A percentile compares a stretch with the other conserved stretches of the same genome.
phyloP scores from a whole-genome alignment of 2,329 filamentous ascomycete genomes.

The Aspergillus sp. region DNA sequence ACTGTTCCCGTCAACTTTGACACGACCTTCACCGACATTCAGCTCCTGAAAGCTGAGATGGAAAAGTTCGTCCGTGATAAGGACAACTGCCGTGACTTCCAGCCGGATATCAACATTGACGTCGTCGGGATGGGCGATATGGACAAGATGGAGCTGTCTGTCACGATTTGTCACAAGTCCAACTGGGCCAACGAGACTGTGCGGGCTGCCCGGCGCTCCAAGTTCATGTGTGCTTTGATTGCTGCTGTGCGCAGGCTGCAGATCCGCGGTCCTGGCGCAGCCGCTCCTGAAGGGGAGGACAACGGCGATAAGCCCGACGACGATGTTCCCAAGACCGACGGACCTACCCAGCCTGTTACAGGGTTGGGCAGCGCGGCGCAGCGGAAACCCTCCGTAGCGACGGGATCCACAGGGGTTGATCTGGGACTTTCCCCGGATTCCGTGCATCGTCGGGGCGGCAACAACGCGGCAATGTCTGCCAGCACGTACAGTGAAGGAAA shows the following conservation, averaged over 20 bases:
- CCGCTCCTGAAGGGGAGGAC: conserved; percentile 29
- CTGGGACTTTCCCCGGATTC: conserved; percentile 22
- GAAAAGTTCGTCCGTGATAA: conserved; percentile 77
- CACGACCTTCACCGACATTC: conserved; percentile 85
- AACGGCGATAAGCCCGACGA: conserved; percentile 10
- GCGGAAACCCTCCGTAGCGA: conserved; percentile 2
- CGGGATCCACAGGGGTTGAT: conserved; percentile 33
- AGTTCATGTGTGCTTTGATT: conserved; percentile 94
- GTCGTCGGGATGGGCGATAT: conserved; percentile 77
- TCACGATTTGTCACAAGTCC: conserved; percentile 88
- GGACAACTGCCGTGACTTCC: conserved; percentile 89
- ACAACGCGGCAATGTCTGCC: conserved; percentile 15
- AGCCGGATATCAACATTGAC: conserved; percentile 75
- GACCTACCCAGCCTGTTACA: neutral
- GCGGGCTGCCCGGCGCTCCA: conserved; percentile 77
- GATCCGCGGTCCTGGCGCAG: conserved; percentile 78
- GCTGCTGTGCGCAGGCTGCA: conserved; percentile 82
- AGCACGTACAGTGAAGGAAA: conserved; percentile 31
- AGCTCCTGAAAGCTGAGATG: conserved; percentile 80
- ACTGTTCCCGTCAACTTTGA: conserved; percentile 79
- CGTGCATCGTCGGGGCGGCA: conserved; percentile 26
- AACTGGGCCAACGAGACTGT: conserved; percentile 88
- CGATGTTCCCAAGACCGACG: conserved; percentile 4
- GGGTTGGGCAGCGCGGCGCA: neutral
- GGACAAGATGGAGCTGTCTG: conserved; percentile 79